Conservation (phyloP, 2,329 filamentous ascomycete genomes). For the Ascochyta fabae region DNA sequence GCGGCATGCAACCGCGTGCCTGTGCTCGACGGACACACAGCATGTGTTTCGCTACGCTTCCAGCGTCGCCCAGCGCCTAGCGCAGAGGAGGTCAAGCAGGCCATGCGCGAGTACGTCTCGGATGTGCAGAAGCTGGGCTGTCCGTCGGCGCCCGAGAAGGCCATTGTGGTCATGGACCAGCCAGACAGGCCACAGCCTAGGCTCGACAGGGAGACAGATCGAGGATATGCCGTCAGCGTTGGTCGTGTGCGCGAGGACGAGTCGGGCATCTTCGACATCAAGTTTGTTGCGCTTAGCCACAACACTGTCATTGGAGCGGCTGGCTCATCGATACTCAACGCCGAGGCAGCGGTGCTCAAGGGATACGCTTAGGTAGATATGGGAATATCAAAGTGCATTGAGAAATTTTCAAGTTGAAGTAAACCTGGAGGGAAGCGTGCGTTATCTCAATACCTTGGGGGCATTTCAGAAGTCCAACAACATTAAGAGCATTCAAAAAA, state of each 20-base stretch:
- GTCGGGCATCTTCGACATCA: conserved; percentile 89
- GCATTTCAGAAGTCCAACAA: too few relatives aligned
- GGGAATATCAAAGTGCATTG: not conserved
- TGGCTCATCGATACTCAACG: conserved; percentile 94
- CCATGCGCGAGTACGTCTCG: conserved; percentile 78
- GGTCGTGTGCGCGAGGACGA: conserved; percentile 86
- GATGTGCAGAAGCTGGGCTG: conserved; percentile 86
- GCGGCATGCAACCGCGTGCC: conserved; percentile 92
- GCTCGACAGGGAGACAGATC: conserved; percentile 82
- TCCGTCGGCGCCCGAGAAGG: conserved; percentile 79
- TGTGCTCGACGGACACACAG: conserved; percentile 94
- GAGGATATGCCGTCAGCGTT: conserved; percentile 89
- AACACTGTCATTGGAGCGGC: conserved; percentile 93
- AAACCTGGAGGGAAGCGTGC: not conserved
- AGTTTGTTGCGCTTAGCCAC: conserved; percentile 92
- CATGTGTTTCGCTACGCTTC: conserved; percentile 89
- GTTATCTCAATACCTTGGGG: too few relatives aligned
- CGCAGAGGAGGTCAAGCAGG: conserved; percentile 77
- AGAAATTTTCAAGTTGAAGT: not conserved
- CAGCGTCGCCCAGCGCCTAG: conserved; percentile 74
- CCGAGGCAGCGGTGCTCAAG: conserved; percentile 89
- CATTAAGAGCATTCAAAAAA: too few relatives aligned
- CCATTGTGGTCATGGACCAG: conserved; percentile 90
- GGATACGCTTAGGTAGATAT: conserved; percentile 65
- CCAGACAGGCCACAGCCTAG: conserved; percentile 89